Evolutionary conservation across 306 rosid species (phyloP).

Genomic region (Erythrophleum fordii): DNA sequence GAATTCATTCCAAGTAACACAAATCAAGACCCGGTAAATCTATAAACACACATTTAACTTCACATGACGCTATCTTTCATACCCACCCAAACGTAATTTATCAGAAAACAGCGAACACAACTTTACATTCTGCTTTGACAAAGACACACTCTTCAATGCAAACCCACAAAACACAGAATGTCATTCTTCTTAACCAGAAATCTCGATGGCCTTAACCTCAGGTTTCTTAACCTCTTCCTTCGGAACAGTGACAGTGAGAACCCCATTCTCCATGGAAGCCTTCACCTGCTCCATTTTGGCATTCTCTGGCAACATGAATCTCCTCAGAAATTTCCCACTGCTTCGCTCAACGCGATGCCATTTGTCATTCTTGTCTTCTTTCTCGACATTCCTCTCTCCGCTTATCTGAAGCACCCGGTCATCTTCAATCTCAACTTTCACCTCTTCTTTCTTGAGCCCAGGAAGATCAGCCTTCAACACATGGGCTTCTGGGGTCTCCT

Average conservation of each 20-base stretch:
- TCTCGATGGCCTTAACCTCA: too few species aligned
- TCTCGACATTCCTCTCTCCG: slow-evolving; percentile 41
- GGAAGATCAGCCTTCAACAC: slow-evolving; percentile 46
- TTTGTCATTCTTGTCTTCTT: slow-evolving; percentile 43
- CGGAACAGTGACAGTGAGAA: not conserved
- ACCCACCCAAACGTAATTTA: too few species aligned
- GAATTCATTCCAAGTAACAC: too few species aligned
- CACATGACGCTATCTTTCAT: not conserved
- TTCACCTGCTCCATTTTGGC: too few species aligned
- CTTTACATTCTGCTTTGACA: not conserved
- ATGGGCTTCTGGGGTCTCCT: slow-evolving; percentile 47
- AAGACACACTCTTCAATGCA: not conserved
- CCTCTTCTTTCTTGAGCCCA: too few species aligned
- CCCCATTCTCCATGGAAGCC: too few species aligned
- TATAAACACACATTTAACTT: not conserved
- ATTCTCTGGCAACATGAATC: slow-evolving; percentile 42
- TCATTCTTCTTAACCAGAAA: too few species aligned
- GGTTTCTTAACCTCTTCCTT: not conserved
- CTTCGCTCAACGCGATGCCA: too few species aligned
- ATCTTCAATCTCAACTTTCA: slow-evolving; percentile 44
- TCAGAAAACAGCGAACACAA: not conserved
- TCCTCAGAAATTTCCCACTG: too few species aligned
- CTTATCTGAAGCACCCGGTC: too few species aligned
- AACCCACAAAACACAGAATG: not conserved
- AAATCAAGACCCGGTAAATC: not conserved